Evolutionary conservation across 257 asterid species (phyloP).

Genomic region (Gentiana macrophylla): DNA sequence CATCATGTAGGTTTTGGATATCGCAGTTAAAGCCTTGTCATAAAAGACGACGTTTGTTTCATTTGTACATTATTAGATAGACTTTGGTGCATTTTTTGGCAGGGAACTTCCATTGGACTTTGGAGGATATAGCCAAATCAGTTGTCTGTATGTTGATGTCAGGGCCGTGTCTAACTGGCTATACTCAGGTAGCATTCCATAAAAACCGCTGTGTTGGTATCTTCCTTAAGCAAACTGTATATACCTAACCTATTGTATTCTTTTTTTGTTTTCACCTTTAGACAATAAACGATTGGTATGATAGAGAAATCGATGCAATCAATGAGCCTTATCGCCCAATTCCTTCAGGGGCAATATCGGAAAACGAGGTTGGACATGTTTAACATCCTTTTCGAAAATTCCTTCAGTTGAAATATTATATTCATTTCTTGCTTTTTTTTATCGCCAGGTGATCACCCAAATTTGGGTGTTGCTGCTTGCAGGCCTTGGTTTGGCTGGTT

Average conservation of each 20-base stretch:
- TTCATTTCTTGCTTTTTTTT: conserved; percentile 10
- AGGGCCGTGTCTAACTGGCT: conserved; percentile 92
- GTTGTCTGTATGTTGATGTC: conserved; percentile 89
- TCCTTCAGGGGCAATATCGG: conserved; percentile 86
- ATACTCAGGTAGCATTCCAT: conserved; percentile 61
- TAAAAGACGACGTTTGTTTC: too few relatives aligned
- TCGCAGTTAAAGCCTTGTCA: too few relatives aligned
- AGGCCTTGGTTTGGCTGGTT: conserved; percentile 82
- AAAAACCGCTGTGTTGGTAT: conserved; percentile 1
- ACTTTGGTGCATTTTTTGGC: neutral
- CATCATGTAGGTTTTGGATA: too few relatives aligned
- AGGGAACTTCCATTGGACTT: conserved; percentile 90
- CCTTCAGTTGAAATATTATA: conserved; percentile 3
- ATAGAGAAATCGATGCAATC: conserved; percentile 91
- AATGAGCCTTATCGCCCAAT: conserved; percentile 97
- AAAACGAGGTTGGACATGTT: conserved; percentile 48
- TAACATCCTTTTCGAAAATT: conserved; percentile 8
- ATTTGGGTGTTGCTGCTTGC: conserved; percentile 91
- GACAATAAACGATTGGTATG: conserved; percentile 97
- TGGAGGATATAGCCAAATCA: conserved; percentile 83
- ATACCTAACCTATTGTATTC: conserved; percentile 10
- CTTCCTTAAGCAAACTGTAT: conserved; percentile 12
- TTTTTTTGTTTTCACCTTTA: conserved; percentile 18
- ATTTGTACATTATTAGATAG: too few relatives aligned
- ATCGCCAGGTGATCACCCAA: conserved; percentile 82